These are phyloP conservation scores for Flaveria bidentis DNA, from an alignment of 129 eudicot genomes.

Conservation along the genomic window DNA sequence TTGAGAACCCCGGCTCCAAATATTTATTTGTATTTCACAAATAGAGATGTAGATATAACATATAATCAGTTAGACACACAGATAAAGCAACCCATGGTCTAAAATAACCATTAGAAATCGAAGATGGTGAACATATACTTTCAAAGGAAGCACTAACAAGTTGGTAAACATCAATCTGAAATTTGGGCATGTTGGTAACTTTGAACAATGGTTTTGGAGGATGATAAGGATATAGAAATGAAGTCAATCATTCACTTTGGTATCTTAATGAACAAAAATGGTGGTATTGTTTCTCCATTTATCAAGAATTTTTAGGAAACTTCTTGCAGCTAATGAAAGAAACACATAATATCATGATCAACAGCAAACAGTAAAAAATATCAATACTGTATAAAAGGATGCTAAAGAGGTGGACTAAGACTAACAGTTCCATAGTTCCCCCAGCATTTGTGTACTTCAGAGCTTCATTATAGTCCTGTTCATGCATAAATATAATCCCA, in stretches of 20 bases:
- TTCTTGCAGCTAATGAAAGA: neutral
- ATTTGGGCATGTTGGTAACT: neutral
- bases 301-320: neutral
- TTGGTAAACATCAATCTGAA: neutral
- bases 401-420: slow-evolving; percentile 34
- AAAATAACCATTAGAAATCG: slow-evolving; percentile 1
- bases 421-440: slow-evolving; percentile 92
- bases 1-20: too few species aligned
- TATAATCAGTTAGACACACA: too few species aligned
- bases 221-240: neutral
- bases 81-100: neutral
- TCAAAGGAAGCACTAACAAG: neutral
- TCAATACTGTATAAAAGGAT: neutral
- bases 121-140: neutral
- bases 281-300: too few species aligned
- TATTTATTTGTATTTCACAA: too few species aligned
- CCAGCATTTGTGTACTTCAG: slow-evolving; percentile 83
- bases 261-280: too few species aligned
- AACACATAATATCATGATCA: slow-evolving; percentile 1
- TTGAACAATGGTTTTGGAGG: neutral
- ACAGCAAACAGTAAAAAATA: slow-evolving; percentile 6
- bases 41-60: too few species aligned
- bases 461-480: slow-evolving; percentile 86
- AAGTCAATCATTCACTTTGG: too few species aligned
- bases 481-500: slow-evolving; percentile 82